phyloP scores from a whole-genome alignment of 176 grass and related monocot genomes.

The Phyllostachys edulis region DNA sequence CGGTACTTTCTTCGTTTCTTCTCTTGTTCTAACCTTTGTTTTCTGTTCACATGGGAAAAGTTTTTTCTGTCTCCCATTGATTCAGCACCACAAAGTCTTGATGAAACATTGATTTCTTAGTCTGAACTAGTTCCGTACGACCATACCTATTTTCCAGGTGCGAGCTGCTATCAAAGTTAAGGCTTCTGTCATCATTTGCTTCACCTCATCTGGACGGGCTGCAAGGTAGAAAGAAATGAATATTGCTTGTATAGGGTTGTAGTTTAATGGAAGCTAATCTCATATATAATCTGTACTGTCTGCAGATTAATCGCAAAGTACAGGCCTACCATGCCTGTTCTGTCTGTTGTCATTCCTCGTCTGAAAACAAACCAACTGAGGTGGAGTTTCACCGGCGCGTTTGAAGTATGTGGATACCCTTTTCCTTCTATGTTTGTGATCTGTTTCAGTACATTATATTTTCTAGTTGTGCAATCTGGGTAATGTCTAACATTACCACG shows the following conservation, averaged over 20 bases:
- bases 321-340: slow-evolving; percentile 94
- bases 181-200: slow-evolving; percentile 94
- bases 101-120: neutral
- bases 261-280: slow-evolving; percentile 14
- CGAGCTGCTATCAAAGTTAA: slow-evolving; percentile 98
- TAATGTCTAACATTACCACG: neutral
- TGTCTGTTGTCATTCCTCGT: slow-evolving; percentile 96
- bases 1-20: slow-evolving; percentile 46
- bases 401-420: slow-evolving; percentile 58
- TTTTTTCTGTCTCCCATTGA: neutral
- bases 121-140: slow-evolving; percentile 33
- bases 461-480: neutral
- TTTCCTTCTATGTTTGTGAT: slow-evolving; percentile 11
- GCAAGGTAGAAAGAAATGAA: slow-evolving; percentile 61
- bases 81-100: neutral
- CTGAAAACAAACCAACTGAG: slow-evolving; percentile 96
- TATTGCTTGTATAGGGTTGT: neutral
- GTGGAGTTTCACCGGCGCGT: slow-evolving; percentile 97
- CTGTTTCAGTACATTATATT: slow-evolving; percentile 11
- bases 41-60: neutral
- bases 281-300: slow-evolving; percentile 10
- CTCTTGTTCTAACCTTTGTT: slow-evolving; percentile 3
- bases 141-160: slow-evolving; percentile 51
- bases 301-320: slow-evolving; percentile 94
- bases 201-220: slow-evolving; percentile 96